Percentiles rank a stretch among this genome's conserved stretches.
Evolutionary conservation across 2,329 filamentous ascomycete species (phyloP).

Genomic region (Colletotrichum ledebouriae): DNA sequence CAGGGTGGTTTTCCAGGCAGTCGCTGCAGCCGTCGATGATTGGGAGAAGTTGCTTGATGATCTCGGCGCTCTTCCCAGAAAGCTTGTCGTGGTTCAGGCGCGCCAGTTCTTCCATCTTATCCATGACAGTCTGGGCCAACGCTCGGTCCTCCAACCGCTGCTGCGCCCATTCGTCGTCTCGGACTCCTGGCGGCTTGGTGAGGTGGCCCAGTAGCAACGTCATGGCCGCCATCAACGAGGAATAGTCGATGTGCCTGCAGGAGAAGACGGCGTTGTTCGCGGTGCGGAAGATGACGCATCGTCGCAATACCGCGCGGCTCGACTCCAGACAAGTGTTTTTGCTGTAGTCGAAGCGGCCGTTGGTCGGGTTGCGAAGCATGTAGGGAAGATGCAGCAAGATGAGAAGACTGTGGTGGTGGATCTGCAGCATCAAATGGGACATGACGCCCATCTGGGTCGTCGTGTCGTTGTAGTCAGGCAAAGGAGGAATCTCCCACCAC

Average conservation of each 20-base stretch:
- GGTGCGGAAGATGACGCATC: constrained; percentile 62
- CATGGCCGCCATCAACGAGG: constrained; percentile 64
- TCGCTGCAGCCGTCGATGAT: constrained; percentile 51
- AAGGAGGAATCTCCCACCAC: constrained; percentile 62
- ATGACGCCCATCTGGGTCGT: constrained; percentile 44
- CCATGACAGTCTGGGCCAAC: constrained; percentile 51
- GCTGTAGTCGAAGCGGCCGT: constrained; percentile 60
- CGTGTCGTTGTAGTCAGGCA: constrained; percentile 42
- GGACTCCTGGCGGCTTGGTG: constrained; percentile 44
- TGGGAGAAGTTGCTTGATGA: constrained; percentile 58
- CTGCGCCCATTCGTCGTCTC: constrained; percentile 44
- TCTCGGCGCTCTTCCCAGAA: constrained; percentile 57
- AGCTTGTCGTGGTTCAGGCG: constrained; percentile 56
- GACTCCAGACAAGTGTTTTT: constrained; percentile 63
- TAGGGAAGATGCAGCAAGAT: constrained; percentile 68
- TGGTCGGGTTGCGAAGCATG: constrained; percentile 58
- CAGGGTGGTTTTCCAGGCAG: constrained; percentile 39
- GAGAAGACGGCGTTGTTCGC: constrained; percentile 54
- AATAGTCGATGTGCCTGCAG: constrained; percentile 66
- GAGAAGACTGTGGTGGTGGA: constrained; percentile 64
- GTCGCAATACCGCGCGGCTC: constrained; percentile 63
- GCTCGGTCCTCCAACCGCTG: constrained; percentile 53
- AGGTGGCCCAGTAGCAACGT: constrained; percentile 66
- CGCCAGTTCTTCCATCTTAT: constrained; percentile 56
- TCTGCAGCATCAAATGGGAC: constrained; percentile 59